Percentiles rank a stretch among this genome's conserved stretches.
These are phyloP conservation scores for Aureobasidium leucospermi DNA, from an alignment of 2,329 filamentous ascomycete genomes.

Conservation along the genomic window DNA sequence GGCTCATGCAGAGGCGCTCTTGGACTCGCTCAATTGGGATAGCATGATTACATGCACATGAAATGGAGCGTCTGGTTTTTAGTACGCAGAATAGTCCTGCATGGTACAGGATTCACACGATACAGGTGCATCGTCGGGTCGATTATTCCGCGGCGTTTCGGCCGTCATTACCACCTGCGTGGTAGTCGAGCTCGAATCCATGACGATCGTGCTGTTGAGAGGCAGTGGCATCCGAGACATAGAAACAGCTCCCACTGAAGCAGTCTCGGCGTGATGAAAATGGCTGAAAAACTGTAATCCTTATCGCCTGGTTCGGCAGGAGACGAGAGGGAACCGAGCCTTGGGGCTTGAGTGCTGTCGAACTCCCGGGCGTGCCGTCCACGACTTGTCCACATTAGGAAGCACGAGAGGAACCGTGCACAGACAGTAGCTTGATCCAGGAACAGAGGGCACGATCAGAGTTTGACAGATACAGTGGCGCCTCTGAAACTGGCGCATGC, in stretches of 20 bases:
- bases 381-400: neutral
- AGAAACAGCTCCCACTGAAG: neutral
- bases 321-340: neutral
- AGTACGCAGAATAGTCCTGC: neutral
- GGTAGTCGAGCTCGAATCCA: neutral
- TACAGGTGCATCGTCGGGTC: neutral
- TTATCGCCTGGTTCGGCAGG: neutral
- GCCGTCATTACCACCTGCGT: neutral
- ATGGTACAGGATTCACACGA: neutral
- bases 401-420: constrained; percentile 1
- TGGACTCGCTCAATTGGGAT: neutral
- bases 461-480: constrained; percentile 14
- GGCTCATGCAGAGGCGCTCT: neutral
- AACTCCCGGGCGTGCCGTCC: constrained; percentile 1
- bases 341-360: neutral
- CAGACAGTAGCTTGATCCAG: neutral
- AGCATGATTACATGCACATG: neutral
- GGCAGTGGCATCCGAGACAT: constrained; percentile 3
- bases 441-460: neutral
- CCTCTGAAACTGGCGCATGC: constrained; percentile 8
- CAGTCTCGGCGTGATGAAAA: constrained; percentile 1
- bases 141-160: neutral
- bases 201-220: neutral
- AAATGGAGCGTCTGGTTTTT: neutral
- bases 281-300: constrained; percentile 8